Evolutionary conservation across 2,329 filamentous ascomycete genomes (phyloP).

Genomic region (Trichoderma atroviride): DNA sequence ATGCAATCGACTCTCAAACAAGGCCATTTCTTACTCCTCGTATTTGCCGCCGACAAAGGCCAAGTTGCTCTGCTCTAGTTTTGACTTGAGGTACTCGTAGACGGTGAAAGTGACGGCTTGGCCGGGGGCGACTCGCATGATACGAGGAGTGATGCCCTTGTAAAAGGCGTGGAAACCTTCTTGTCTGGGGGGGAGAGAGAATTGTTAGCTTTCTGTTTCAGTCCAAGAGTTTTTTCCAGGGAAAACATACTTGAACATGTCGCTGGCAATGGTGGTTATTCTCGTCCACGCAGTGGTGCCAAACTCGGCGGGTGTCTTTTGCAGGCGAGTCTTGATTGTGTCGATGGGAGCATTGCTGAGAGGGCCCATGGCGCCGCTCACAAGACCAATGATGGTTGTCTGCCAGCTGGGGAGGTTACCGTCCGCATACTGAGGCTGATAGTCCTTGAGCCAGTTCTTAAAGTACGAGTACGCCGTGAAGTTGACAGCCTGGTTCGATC

Average conservation of each 20-base stretch:
- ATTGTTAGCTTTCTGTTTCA: neutral
- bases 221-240: neutral
- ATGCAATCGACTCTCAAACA: neutral
- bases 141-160: constrained; percentile 96
- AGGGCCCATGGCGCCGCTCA: constrained; percentile 92
- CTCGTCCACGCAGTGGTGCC: constrained; percentile 80
- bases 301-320: constrained; percentile 81
- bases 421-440: constrained; percentile 69
- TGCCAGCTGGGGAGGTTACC: constrained; percentile 79
- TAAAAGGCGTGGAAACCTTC: constrained; percentile 96
- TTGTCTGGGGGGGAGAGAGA: constrained; percentile 57
- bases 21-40: constrained; percentile 58
- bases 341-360: constrained; percentile 97
- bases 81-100: constrained; percentile 75
- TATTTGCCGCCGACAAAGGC: constrained; percentile 64
- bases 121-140: constrained; percentile 96
- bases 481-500: constrained; percentile 97
- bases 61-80: constrained; percentile 67
- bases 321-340: constrained; percentile 96
- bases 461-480: constrained; percentile 98
- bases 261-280: constrained; percentile 75
- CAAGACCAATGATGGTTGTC: constrained; percentile 86
- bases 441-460: constrained; percentile 73
- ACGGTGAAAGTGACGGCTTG: constrained; percentile 81
- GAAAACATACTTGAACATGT: constrained; percentile 74